A percentile compares a stretch with the other conserved stretches of the same genome.
These are phyloP conservation scores for Tolypocladium pustulatum DNA, from an alignment of 2,329 filamentous ascomycete species.

Conservation along the genomic window DNA sequence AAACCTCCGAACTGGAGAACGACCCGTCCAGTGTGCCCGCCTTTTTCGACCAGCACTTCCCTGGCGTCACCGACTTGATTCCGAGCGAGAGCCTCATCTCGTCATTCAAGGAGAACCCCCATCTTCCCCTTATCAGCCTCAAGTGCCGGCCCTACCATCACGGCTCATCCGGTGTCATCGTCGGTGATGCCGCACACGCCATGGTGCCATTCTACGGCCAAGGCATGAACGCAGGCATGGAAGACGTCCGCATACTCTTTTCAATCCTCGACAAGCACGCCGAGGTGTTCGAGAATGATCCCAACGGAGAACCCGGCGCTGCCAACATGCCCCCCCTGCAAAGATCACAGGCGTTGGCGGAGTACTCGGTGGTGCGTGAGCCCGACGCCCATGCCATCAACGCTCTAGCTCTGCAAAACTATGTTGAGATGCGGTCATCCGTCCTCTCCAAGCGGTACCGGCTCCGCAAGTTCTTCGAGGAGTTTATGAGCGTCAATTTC, in stretches of 20 bases:
- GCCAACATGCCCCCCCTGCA: conserved; percentile 40
- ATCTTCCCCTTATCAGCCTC: conserved; percentile 85
- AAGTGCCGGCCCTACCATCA: conserved; percentile 88
- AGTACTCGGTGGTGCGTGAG: conserved; percentile 65
- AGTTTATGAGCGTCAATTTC: conserved; percentile 65
- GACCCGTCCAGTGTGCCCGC: conserved; percentile 47
- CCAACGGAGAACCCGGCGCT: conserved; percentile 20
- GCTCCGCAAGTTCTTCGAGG: conserved; percentile 76
- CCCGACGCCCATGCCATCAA: conserved; percentile 84
- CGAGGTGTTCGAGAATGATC: conserved; percentile 31
- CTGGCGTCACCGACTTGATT: conserved; percentile 69
- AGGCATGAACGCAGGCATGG: conserved; percentile 92
- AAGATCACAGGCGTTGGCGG: conserved; percentile 53
- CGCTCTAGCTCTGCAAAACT: conserved; percentile 83
- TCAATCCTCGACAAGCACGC: conserved; percentile 63
- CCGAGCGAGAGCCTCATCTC: conserved; percentile 53
- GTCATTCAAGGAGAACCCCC: conserved; percentile 74
- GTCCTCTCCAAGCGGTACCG: conserved; percentile 71
- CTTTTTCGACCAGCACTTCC: conserved; percentile 80
- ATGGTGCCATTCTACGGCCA: conserved; percentile 99
- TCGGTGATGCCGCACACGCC: conserved; percentile 92
- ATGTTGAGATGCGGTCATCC: conserved; percentile 83
- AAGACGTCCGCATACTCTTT: conserved; percentile 87
- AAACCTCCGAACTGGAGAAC: conserved; percentile 59
- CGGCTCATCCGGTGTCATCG: conserved; percentile 63